Base-by-base conservation (phyloP, 495 filamentous ascomycete species). In the Cetradonia linearis region DNA sequence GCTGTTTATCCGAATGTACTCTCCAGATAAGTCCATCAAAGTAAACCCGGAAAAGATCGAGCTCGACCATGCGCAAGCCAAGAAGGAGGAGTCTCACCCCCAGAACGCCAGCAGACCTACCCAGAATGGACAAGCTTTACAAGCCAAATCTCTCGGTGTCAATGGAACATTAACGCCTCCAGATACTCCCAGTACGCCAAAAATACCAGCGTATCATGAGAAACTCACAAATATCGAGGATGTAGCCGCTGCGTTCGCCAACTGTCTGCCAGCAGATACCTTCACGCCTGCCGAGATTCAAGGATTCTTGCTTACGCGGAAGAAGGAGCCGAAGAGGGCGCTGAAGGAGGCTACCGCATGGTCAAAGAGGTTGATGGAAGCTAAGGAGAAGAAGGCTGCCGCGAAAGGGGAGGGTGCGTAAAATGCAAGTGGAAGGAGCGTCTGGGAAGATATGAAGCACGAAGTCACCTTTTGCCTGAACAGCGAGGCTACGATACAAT, bases 1-100 rank as follows among this genome's bases (percentile, higher is more conserved):
- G 67, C 71, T 92, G 0, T 93, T 91, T 67, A 69, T 79, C 48
- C 78, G 86, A 8, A 88, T 91, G 71, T 92, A 91, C 62, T 78
- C 82, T 53, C 72, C 72, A 13, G 71, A 74, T 54, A 61, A 62
- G 0, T 61, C 60, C 23, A n/a, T 30, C 27, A 53, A 38, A 28
- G 14, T 42, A n/a, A 16, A 14, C n/a, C 36, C 48, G 8, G 47
- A 50, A 36, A 34, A 53, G 18, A 33, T 28, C 0, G 31, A 53
- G 27, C 23, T 42, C 25, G 58, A 27, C 18, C 36, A 54, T 16
- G 28, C 47, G 14, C 28, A 30, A 28, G 10, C 16, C 28, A 28
- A 20, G n/a, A 57, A 57, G 2, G 27, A 37, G 18, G 23, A 9
- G 13, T 28, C 46, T 30, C 20, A 44, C 8, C 55, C n/a, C 16